These are phyloP conservation scores for Porogramme epimiltina DNA, from an alignment of 1,284 basidiomycete genomes.

Conservation along the genomic window DNA sequence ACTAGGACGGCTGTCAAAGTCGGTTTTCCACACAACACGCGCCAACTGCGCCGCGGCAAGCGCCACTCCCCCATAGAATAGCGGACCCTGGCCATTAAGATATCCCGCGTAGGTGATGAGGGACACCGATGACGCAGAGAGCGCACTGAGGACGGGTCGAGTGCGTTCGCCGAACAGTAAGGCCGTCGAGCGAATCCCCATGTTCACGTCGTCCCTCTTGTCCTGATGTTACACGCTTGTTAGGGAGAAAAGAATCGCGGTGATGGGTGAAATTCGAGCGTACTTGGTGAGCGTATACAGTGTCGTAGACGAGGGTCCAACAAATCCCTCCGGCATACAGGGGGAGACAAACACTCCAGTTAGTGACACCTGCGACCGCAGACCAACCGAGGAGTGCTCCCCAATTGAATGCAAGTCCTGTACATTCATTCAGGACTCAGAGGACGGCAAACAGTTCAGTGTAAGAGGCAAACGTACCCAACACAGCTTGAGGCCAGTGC, in stretches of 20 bases:
- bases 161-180: constrained; percentile 84
- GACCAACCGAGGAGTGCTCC: constrained; percentile 96
- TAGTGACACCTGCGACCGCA: constrained; percentile 80
- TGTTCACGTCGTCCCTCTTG: constrained; percentile 87
- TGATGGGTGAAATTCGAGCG: constrained; percentile 10
- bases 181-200: constrained; percentile 93
- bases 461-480: constrained; percentile 59
- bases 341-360: constrained; percentile 87
- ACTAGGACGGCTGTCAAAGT: constrained; percentile 80
- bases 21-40: constrained; percentile 77
- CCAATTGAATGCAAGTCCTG: constrained; percentile 97
- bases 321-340: constrained; percentile 89
- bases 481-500: constrained; percentile 93
- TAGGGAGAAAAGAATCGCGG: neutral
- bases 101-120: constrained; percentile 81
- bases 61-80: constrained; percentile 82
- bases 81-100: constrained; percentile 72
- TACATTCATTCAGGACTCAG: neutral
- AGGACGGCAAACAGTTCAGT: neutral
- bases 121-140: constrained; percentile 78
- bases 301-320: constrained; percentile 98
- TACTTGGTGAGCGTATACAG: constrained; percentile 97
- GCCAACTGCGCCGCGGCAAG: constrained; percentile 80
- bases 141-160: constrained; percentile 73
- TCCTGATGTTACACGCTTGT: constrained; percentile 58